Conservation (phyloP, 2,329 filamentous ascomycete genomes). For the Aspergillus puulaauensis region DNA sequence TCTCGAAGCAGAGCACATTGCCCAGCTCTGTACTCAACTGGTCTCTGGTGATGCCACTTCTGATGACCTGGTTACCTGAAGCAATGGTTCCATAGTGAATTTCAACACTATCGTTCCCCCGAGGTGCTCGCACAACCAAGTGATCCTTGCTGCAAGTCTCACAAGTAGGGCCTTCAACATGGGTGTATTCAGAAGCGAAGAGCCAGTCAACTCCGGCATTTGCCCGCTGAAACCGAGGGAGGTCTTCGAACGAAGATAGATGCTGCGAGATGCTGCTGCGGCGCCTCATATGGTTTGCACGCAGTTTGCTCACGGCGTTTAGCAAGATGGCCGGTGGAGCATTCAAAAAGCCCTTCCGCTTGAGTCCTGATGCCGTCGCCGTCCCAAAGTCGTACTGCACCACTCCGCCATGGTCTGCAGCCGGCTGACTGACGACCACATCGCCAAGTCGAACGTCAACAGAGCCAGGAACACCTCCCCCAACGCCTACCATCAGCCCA, state of each 20-base stretch:
- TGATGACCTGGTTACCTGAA: constrained; percentile 2
- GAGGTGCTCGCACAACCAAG: too few species aligned
- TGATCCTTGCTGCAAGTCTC: background rate
- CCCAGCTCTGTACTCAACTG: constrained; percentile 19
- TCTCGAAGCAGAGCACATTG: background rate
- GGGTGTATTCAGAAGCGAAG: background rate
- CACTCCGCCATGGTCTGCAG: constrained; percentile 21
- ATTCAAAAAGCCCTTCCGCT: constrained; percentile 20
- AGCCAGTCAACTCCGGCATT: background rate
- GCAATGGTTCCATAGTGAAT: constrained; percentile 1
- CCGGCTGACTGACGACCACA: constrained; percentile 28
- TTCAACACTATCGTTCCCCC: background rate
- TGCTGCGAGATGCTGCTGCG: background rate
- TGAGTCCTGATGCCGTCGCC: constrained; percentile 8
- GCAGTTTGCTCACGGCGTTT: constrained; percentile 12
- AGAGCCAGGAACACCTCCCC: constrained; percentile 26
- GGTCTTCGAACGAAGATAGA: background rate
- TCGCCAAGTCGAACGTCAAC: constrained; percentile 30
- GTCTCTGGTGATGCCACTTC: constrained; percentile 12
- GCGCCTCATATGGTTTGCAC: background rate
- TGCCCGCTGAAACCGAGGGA: background rate
- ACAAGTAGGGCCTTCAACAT: background rate
- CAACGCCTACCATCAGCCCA: constrained; percentile 14
- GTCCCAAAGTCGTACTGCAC: constrained; percentile 33
- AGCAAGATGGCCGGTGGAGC: constrained; percentile 15